Base-by-base conservation (phyloP, 2,329 filamentous ascomycete species). In the Aspergillus puulaauensis region DNA sequence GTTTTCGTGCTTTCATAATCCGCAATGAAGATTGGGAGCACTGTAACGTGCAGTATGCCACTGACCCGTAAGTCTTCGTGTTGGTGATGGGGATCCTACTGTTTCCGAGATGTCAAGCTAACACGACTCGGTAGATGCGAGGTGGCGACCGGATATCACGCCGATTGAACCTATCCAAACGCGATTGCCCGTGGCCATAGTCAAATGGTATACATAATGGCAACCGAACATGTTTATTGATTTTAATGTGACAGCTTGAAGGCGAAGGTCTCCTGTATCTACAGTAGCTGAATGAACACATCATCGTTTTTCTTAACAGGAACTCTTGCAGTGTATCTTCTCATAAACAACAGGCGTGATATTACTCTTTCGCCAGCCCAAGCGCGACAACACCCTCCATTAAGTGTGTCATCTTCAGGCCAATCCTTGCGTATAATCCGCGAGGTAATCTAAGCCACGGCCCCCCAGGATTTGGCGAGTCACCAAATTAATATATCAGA, bases 1-100 rank as follows among this genome's bases (percentile, higher is more conserved):
- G 69, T 19, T 82, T 83, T 71, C 76, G 74, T 55, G 67, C 70
- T 2, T 57, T 68, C 23, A 66, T 82, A 12, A 56, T 69, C 44
- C 70, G 73, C 17, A 69, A 78, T 40, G 60, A 66, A n/a, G 74
- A 79, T 3, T 82, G 77, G 76, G 77, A 81, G 60, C 72, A 74
- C 17, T 80, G 78, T 66, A 76, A 70, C 19, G 70, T 81, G 52
- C 61, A 67, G 17, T 80, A 75, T 59, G 74, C 68, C 2, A 55
- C 70, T 31, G 80, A 83, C 62, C 80, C 80, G 70, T 71, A 58
- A 65, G 69, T 67, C 8, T 41, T 35, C n/a, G 3, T 21, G 17
- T 33, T 31, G 23, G 21, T 49, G 8, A 17, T 46, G n/a, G 15
- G 3, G 3, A 19, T 14, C n/a, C 14, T 17, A 14, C 39, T 24